phyloP scores from a whole-genome alignment of 164 flowering plant species.

The Aristolochia contorta region DNA sequence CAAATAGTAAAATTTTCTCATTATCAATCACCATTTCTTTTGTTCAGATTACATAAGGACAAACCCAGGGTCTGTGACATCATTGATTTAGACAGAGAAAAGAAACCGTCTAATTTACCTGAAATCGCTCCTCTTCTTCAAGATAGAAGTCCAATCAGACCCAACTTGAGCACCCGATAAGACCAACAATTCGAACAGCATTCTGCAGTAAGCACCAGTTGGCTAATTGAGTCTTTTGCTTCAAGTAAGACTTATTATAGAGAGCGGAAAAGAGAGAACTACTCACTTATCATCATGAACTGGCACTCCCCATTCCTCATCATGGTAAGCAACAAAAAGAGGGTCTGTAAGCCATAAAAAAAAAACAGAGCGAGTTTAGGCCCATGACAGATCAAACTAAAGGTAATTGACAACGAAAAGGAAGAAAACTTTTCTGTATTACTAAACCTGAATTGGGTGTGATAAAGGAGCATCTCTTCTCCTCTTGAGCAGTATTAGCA shows the following conservation, averaged over 20 bases:
- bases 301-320: slow-evolving; percentile 96
- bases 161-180: slow-evolving; percentile 82
- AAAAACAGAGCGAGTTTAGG: not conserved
- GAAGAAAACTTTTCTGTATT: too few species aligned
- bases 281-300: slow-evolving; percentile 77
- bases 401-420: too few species aligned
- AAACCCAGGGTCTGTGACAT: not conserved
- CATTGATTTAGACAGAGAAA: not conserved
- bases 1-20: not conserved
- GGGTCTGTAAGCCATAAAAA: slow-evolving; percentile 40
- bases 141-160: slow-evolving; percentile 82
- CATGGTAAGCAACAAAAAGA: slow-evolving; percentile 80
- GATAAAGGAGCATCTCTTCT: slow-evolving; percentile 73
- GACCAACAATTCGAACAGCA: slow-evolving; percentile 75
- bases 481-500: slow-evolving; percentile 17
- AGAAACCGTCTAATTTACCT: slow-evolving; percentile 26
- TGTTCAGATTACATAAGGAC: not conserved
- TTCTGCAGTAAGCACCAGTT: slow-evolving; percentile 24
- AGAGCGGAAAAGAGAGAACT: slow-evolving; percentile 8
- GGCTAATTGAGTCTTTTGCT: not conserved
- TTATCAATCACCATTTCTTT: not conserved
- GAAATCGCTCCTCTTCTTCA: slow-evolving; percentile 66
- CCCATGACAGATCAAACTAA: too few species aligned
- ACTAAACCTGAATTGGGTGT: slow-evolving; percentile 72
- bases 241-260: not conserved